Percentiles rank a stretch among this genome's conserved stretches.
phyloP scores from a whole-genome alignment of 805 yeast species.

The Candida verbasci region DNA sequence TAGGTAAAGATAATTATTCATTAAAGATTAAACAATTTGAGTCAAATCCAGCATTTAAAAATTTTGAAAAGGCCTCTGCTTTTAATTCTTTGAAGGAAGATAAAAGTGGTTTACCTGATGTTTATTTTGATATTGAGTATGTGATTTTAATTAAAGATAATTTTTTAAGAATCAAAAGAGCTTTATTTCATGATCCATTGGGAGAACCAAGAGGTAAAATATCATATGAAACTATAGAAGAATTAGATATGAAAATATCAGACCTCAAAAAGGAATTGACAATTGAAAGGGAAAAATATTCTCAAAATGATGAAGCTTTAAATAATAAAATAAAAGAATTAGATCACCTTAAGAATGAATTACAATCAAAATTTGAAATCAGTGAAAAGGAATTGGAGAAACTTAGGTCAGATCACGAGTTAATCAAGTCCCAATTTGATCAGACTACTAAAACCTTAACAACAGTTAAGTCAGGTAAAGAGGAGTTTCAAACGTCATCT shows the following conservation, averaged over 20 bases:
- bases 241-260: constrained; percentile 34
- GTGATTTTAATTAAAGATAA: constrained; percentile 67
- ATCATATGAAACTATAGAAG: constrained; percentile 57
- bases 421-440: constrained; percentile 16
- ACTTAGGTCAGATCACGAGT: constrained; percentile 17
- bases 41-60: constrained; percentile 50
- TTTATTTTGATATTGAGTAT: constrained; percentile 65
- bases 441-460: constrained; percentile 17
- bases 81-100: constrained; percentile 55
- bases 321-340: constrained; percentile 15
- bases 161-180: constrained; percentile 58
- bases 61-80: constrained; percentile 39
- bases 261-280: constrained; percentile 20
- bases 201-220: constrained; percentile 65
- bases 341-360: constrained; percentile 12
- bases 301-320: constrained; percentile 15
- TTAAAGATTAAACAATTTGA: constrained; percentile 70
- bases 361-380: constrained; percentile 11
- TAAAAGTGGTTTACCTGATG: constrained; percentile 82
- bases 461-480: constrained; percentile 25
- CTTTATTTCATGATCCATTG: constrained; percentile 70
- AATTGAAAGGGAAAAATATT: constrained; percentile 16
- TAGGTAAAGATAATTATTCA: constrained; percentile 78
- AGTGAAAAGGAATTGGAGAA: constrained; percentile 14
- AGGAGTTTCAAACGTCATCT: constrained; percentile 26